phyloP scores from a whole-genome alignment of 257 asterid species.

The Prunella vulgaris region DNA sequence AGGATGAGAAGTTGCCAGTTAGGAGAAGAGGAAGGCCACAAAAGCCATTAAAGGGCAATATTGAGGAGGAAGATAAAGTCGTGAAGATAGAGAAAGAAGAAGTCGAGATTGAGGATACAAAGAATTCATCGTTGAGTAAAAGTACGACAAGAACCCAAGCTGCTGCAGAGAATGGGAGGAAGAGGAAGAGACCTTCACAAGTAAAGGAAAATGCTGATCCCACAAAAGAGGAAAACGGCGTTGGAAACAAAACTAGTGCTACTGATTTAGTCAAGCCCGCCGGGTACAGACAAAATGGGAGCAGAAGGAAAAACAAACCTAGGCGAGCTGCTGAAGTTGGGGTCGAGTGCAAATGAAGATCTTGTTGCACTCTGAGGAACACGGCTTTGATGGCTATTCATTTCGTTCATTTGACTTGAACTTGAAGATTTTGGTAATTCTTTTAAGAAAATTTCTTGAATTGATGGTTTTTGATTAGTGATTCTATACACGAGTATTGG shows the following conservation, averaged over 20 bases:
- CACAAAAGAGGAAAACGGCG: slow-evolving; percentile 43
- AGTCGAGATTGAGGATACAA: slow-evolving; percentile 34
- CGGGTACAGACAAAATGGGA: slow-evolving; percentile 67
- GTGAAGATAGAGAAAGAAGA: slow-evolving; percentile 39
- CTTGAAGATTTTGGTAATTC: slow-evolving; percentile 21
- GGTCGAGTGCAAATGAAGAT: slow-evolving; percentile 60
- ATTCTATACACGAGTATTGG: slow-evolving; percentile 8
- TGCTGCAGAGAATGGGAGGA: slow-evolving; percentile 47
- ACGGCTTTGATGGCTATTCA: background rate
- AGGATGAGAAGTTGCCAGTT: slow-evolving; percentile 62
- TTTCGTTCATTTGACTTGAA: background rate
- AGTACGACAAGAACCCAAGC: slow-evolving; percentile 36
- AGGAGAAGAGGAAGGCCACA: slow-evolving; percentile 79
- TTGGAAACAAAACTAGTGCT: slow-evolving; percentile 29
- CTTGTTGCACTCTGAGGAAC: background rate
- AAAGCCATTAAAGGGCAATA: slow-evolving; percentile 48
- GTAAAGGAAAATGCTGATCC: slow-evolving; percentile 44
- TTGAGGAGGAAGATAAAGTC: slow-evolving; percentile 44
- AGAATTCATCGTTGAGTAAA: slow-evolving; percentile 31
- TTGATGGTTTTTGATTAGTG: slow-evolving; percentile 15
- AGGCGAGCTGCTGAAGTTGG: slow-evolving; percentile 93
- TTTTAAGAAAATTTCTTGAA: slow-evolving; percentile 12
- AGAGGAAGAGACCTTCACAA: slow-evolving; percentile 57
- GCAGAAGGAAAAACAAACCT: slow-evolving; percentile 84
- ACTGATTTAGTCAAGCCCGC: slow-evolving; percentile 40